phyloP scores from a whole-genome alignment of 2,329 filamentous ascomycete genomes.

The Pseudocercospora ulei region DNA sequence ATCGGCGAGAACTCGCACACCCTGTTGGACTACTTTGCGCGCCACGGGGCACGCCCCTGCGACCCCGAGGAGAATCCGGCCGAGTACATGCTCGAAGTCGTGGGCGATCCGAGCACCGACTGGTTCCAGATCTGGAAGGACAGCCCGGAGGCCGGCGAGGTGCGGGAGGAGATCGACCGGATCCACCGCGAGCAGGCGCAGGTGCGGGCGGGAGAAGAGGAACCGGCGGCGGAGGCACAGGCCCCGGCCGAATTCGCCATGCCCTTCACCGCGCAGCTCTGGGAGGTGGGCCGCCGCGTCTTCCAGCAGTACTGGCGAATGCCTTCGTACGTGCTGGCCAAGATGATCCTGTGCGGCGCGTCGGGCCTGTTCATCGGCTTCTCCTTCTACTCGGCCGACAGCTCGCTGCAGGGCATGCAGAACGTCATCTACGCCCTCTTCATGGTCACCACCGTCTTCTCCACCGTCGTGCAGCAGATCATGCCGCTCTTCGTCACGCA shows the following conservation, averaged over 20 bases:
- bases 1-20: constrained; percentile 38
- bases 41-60: constrained; percentile 53
- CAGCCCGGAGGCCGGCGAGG: constrained; percentile 27
- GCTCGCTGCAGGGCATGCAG: constrained; percentile 38
- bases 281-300: constrained; percentile 36
- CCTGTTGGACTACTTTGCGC: constrained; percentile 49
- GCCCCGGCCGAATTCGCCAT: constrained; percentile 39
- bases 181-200: constrained; percentile 35
- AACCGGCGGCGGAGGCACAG: constrained; percentile 27
- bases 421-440: constrained; percentile 45
- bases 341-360: constrained; percentile 47
- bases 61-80: constrained; percentile 55
- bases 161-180: constrained; percentile 36
- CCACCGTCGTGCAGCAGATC: constrained; percentile 48
- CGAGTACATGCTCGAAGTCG: constrained; percentile 60
- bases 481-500: constrained; percentile 53
- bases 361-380: constrained; percentile 44
- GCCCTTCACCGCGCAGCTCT: constrained; percentile 34
- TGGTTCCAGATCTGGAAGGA: constrained; percentile 39
- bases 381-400: constrained; percentile 38
- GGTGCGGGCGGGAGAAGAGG: constrained; percentile 26
- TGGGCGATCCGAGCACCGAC: constrained; percentile 35
- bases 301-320: constrained; percentile 42
- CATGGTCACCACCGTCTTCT: constrained; percentile 38
- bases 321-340: constrained; percentile 47